Conservation (phyloP, 2,329 filamentous ascomycete species). For the Venturia nashicola region DNA sequence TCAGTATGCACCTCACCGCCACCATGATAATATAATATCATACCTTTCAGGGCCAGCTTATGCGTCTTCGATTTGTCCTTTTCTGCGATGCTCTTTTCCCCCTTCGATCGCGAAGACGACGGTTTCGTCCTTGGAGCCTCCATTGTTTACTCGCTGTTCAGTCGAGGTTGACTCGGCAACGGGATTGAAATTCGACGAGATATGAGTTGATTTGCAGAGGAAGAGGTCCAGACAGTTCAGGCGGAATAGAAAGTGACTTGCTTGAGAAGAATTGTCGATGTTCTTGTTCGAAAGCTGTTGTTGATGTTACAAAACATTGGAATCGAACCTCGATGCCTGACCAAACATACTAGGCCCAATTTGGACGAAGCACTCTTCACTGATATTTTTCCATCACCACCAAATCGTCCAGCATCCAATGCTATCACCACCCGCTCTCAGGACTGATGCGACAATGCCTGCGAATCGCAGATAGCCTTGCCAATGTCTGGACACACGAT, state of each 20-base stretch:
- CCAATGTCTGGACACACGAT: slow-evolving; percentile 22
- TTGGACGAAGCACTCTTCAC: neutral
- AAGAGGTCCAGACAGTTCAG: neutral
- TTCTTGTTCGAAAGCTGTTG: neutral
- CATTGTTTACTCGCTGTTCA: slow-evolving; percentile 6
- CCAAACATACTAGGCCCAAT: neutral
- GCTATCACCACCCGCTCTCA: neutral
- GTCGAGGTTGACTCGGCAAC: slow-evolving; percentile 10
- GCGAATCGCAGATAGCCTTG: slow-evolving; percentile 29
- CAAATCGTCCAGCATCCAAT: neutral
- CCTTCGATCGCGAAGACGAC: slow-evolving; percentile 6
- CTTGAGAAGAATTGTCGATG: neutral
- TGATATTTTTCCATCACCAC: neutral
- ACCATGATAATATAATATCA: slow-evolving; percentile 14
- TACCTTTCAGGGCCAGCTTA: slow-evolving; percentile 81
- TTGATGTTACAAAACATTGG: neutral
- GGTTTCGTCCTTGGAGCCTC: slow-evolving; percentile 10
- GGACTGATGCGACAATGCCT: slow-evolving; percentile 38
- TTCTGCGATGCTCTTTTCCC: slow-evolving; percentile 21
- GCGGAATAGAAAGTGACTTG: neutral
- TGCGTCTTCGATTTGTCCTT: slow-evolving; percentile 76
- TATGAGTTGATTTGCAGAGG: neutral
- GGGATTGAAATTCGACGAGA: neutral
- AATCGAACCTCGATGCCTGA: neutral
- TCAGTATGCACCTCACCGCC: neutral